Base-by-base conservation (phyloP, 768 basidiomycete species). In the Austroboletus eburneus region DNA sequence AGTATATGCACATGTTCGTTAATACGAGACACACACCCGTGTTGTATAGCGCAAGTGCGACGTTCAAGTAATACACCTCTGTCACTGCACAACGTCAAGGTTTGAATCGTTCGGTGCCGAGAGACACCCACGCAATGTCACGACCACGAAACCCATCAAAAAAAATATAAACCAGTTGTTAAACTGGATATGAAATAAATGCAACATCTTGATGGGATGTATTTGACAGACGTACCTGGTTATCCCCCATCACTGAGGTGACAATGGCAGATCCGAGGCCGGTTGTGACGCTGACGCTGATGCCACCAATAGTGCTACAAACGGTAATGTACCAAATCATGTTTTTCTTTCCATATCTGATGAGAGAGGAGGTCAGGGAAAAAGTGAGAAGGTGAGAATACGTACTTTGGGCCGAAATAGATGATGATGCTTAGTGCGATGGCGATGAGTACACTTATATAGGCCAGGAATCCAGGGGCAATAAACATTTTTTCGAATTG, bases 291-390 rank as follows among this genome's bases (percentile, higher is more conserved):
- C 87, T 91, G 54, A 95, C 91, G 47, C 86, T 89, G 39, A 95
- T 85, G 0, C 96, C 96, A 16, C 96, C 96, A 60, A 99, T 97
- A 78, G 97, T 84, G 52, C 87, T 91, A 68, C 96, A 99, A 37
- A 99, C 89, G 34, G 77, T 73, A 53, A 98, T 94, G 66, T 95
- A 91, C 88, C 89, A 91, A 43, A 98, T 67, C 95, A 97, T 96
- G 60, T 81, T 89, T 69, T 82, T 81, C 69, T 86, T 91, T 41
- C 95, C 94, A 62, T 87, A 90, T 61, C 85, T 81, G 40, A 49
- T 39, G 22, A 18, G 34, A 20, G 17, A 33, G 13, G 17, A 16
- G 16, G 30, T 53, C 35, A 49, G 47, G 10, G 46, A 39, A 16
- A 20, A 33, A 34, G 25, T 1, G 9, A 41, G 18, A 44, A 42